These are phyloP conservation scores for Nannizzia gypsea DNA, from an alignment of 2,329 filamentous ascomycete genomes.

Conservation along the genomic window DNA sequence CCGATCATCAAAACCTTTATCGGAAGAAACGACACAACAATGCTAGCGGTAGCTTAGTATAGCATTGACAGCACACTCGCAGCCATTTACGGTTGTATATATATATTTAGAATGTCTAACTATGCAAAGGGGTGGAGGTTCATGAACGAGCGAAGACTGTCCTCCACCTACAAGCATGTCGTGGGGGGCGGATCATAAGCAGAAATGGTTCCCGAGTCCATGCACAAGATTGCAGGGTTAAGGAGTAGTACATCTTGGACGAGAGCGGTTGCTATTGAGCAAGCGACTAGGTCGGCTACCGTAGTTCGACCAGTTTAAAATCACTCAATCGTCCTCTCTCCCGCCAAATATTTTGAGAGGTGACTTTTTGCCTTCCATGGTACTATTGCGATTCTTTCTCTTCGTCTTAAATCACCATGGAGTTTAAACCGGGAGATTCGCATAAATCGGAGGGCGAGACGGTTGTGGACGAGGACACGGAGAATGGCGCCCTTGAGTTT, in stretches of 20 bases:
- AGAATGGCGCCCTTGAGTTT: constrained; percentile 4
- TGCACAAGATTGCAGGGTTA: neutral
- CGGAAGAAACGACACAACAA: neutral
- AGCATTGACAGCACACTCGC: neutral
- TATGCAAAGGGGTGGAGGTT: neutral
- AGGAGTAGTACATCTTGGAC: neutral
- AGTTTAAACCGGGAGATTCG: neutral
- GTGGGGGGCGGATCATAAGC: neutral
- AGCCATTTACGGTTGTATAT: neutral
- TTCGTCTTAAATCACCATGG: neutral
- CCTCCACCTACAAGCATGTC: neutral
- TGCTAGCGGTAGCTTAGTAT: neutral
- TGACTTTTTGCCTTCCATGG: neutral
- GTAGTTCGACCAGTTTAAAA: neutral
- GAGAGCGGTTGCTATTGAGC: neutral
- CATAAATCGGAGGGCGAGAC: neutral
- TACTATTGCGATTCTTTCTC: neutral
- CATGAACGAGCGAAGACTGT: neutral
- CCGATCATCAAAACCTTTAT: neutral
- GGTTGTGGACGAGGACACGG: neutral
- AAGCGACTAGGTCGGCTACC: neutral
- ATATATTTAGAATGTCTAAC: neutral
- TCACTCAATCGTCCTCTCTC: neutral
- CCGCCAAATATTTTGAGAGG: neutral
- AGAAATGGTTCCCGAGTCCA: neutral